Percentiles rank a stretch among this genome's conserved stretches.
These are phyloP conservation scores for Fagopyrum homotropicum DNA, from an alignment of 148 eudicot species.

Conservation along the genomic window DNA sequence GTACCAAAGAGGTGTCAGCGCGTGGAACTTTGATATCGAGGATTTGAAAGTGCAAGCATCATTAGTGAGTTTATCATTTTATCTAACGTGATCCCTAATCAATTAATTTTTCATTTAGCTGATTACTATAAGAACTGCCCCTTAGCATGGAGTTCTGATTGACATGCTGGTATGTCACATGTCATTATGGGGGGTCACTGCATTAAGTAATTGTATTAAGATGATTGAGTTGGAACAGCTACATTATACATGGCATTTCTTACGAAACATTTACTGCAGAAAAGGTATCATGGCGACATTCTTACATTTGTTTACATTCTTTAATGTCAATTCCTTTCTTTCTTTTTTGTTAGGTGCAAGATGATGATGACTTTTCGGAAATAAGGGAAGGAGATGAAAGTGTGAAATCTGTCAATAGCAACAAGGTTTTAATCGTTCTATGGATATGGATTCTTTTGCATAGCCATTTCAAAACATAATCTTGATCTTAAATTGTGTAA, in stretches of 20 bases:
- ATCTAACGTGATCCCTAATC: neutral
- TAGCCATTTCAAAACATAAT: neutral
- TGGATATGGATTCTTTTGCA: neutral
- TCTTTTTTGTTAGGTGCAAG: conserved; percentile 54
- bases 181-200: too few species aligned
- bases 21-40: conserved; percentile 95
- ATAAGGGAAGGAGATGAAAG: conserved; percentile 63
- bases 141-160: too few species aligned
- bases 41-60: conserved; percentile 90
- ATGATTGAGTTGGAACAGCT: neutral
- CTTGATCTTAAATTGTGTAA: neutral
- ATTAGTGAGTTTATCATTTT: conserved; percentile 41
- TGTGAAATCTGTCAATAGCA: conserved; percentile 32
- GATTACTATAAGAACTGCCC: neutral
- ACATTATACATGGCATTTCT: neutral
- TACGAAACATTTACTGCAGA: neutral
- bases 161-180: too few species aligned
- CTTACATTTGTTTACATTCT: neutral
- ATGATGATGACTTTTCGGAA: conserved; percentile 71
- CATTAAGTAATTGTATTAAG: neutral
- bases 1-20: conserved; percentile 98
- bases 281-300: neutral
- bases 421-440: conserved; percentile 30
- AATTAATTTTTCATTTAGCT: neutral
- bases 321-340: neutral